Percentiles rank a stretch among this genome's conserved stretches.
Evolutionary conservation across 176 grass and related monocot species (phyloP).

Genomic region (Phyllostachys edulis): DNA sequence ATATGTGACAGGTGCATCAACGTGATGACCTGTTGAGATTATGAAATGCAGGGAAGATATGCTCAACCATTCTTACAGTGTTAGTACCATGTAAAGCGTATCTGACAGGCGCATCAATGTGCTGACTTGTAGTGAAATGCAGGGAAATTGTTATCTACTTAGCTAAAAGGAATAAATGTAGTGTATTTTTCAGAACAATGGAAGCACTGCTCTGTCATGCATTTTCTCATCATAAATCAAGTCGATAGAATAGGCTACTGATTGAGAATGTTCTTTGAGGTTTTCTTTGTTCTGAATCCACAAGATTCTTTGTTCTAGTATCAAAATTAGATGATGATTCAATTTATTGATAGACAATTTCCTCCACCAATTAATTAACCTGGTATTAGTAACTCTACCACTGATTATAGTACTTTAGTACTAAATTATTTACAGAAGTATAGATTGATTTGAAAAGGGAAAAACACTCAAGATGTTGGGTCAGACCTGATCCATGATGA

Average conservation of each 20-base stretch:
- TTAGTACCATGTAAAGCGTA: neutral
- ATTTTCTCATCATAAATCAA: neutral
- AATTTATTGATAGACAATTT: neutral
- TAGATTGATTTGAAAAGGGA: neutral
- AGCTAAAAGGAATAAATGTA: neutral
- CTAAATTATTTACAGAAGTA: neutral
- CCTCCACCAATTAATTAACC: neutral
- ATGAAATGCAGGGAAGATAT: neutral
- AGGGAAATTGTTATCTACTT: neutral
- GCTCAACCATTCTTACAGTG: too few relatives aligned
- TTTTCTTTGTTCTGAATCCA: neutral
- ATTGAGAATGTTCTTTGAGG: neutral
- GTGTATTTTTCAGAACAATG: neutral
- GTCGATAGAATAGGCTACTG: neutral
- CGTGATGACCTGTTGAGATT: neutral
- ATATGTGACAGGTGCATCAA: neutral
- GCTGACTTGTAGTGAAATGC: neutral
- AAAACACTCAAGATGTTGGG: too few relatives aligned
- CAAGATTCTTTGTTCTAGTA: neutral
- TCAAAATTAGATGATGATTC: neutral
- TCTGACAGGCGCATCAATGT: neutral
- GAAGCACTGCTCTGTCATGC: neutral
- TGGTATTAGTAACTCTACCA: neutral
- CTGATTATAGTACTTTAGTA: neutral
- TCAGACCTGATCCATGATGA: constrained; percentile 75